Percentiles rank a stretch among this genome's conserved stretches.
Conservation (phyloP, 306 rosid species). For the Citrullus amarus region DNA sequence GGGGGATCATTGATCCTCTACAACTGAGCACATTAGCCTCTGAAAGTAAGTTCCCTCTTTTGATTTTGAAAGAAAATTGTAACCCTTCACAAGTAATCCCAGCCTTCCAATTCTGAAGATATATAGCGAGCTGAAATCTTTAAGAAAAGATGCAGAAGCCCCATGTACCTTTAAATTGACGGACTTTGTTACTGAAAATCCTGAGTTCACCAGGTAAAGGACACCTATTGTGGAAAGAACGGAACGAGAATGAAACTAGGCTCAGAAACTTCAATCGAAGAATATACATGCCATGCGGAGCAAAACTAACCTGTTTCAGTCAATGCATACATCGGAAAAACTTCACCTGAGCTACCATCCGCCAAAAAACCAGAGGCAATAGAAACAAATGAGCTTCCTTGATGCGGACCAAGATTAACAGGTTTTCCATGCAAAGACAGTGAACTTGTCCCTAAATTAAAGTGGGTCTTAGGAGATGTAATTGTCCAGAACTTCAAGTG, state of each 20-base stretch:
- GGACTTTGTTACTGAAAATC: constrained; percentile 40
- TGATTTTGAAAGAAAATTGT: background rate
- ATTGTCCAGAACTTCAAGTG: constrained; percentile 67
- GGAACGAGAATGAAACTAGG: constrained; percentile 1
- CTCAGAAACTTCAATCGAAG: constrained; percentile 16
- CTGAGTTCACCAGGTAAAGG: constrained; percentile 42
- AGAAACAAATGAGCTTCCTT: constrained; percentile 47
- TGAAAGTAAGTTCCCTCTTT: background rate
- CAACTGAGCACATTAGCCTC: background rate
- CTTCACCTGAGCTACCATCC: constrained; percentile 15
- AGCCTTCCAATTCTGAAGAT: background rate
- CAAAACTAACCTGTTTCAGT: constrained; percentile 53
- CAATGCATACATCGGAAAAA: constrained; percentile 45
- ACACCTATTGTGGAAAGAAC: constrained; percentile 34
- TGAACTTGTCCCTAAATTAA: constrained; percentile 26
- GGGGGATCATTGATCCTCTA: background rate
- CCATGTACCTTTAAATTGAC: constrained; percentile 41
- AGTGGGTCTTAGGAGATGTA: constrained; percentile 37
- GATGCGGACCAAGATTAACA: constrained; percentile 44
- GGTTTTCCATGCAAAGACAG: constrained; percentile 39
- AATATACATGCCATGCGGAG: constrained; percentile 15
- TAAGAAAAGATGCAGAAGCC: constrained; percentile 3
- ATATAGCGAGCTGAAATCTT: background rate
- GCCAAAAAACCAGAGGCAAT: constrained; percentile 25
- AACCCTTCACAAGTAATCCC: background rate